phyloP scores from a whole-genome alignment of 192 early-diverging fungal species.

The Lobosporangium transversale region DNA sequence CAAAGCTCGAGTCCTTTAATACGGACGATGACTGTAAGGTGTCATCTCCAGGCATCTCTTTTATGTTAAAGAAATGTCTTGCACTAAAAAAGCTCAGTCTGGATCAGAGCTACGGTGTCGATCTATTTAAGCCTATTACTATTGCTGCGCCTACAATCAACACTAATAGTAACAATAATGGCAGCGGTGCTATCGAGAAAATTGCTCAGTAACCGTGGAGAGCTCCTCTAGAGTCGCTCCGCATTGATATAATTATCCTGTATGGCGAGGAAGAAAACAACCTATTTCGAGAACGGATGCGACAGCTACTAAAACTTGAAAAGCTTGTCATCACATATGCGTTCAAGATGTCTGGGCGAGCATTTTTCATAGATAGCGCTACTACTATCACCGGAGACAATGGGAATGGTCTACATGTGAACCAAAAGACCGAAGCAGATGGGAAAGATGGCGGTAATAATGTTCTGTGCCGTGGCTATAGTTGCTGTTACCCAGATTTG shows the following conservation, averaged over 20 bases:
- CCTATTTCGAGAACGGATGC: slow-evolving; percentile 2
- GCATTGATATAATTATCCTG: background rate
- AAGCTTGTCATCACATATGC: background rate
- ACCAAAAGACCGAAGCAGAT: too few species aligned
- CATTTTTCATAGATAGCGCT: background rate
- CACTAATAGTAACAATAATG: too few species aligned
- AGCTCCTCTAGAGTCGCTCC: slow-evolving; percentile 3
- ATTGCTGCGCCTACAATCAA: too few species aligned
- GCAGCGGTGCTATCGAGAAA: too few species aligned
- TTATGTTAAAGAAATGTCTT: background rate
- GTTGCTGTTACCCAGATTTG: background rate
- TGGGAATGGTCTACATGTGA: background rate
- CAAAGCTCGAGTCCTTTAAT: background rate
- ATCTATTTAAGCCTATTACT: too few species aligned
- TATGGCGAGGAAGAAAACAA: background rate
- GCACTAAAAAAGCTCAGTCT: background rate
- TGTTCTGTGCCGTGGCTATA: too few species aligned
- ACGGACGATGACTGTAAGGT: background rate
- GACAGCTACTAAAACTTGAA: slow-evolving; percentile 5
- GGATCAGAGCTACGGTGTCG: background rate
- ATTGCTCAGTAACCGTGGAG: too few species aligned
- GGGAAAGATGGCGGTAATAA: too few species aligned
- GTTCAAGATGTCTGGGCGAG: background rate
- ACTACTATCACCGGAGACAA: background rate
- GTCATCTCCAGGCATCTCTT: background rate